Conservation (phyloP, 129 eudicot genomes). For the Cynara cardunculus region DNA sequence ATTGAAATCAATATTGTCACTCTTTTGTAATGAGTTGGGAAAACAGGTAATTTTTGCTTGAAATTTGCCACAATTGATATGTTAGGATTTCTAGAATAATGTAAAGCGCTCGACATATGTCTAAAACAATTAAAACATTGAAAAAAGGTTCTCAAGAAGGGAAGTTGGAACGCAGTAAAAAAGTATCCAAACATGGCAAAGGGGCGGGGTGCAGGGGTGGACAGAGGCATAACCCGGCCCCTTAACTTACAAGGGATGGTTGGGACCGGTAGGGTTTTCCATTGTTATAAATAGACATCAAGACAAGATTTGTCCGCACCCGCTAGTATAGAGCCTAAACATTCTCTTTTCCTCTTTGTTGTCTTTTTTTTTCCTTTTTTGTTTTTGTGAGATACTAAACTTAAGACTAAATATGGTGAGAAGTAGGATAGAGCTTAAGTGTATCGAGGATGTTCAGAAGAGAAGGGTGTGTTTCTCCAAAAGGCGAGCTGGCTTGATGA, state of each 20-base stretch:
- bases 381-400: not conserved
- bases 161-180: conserved; percentile 12
- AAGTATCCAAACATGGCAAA: conserved; percentile 18
- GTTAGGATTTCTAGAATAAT: not conserved
- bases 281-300: conserved; percentile 18
- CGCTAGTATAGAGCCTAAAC: not conserved
- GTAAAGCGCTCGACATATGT: not conserved
- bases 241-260: conserved; percentile 13
- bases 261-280: conserved; percentile 4
- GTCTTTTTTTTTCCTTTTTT: not conserved
- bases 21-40: not conserved
- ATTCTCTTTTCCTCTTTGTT: not conserved
- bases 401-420: conserved; percentile 25
- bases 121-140: not conserved
- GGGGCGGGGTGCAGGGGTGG: not conserved
- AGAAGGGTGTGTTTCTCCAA: conserved; percentile 42
- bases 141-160: not conserved
- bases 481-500: conserved; percentile 36
- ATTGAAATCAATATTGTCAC: not conserved
- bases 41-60: not conserved
- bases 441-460: conserved; percentile 32
- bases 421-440: conserved; percentile 32
- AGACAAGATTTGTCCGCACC: conserved; percentile 15
- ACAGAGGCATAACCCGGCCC: not conserved
- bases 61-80: not conserved